Conservation (phyloP, 2,329 filamentous ascomycete species). For the Chaetomium globosum region DNA sequence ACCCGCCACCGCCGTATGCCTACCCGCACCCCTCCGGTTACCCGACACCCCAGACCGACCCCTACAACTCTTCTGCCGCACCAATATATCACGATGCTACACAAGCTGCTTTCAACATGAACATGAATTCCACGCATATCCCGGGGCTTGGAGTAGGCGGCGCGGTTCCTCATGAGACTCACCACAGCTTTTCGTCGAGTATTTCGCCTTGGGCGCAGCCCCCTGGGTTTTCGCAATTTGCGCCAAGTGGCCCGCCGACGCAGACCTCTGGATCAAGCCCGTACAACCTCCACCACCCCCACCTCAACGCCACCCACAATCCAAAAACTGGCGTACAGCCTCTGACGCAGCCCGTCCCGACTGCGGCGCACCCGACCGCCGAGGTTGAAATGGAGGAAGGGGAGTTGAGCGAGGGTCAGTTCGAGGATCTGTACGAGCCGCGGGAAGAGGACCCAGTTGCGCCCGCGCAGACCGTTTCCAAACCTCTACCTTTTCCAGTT, state of each 20-base stretch:
- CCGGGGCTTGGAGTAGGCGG: conserved; percentile 45
- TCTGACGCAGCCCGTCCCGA: conserved; percentile 16
- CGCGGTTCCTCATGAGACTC: conserved; percentile 21
- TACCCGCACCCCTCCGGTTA: conserved; percentile 33
- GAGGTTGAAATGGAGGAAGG: conserved; percentile 63
- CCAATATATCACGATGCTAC: conserved; percentile 31
- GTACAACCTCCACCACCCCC: not conserved
- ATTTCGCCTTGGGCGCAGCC: conserved; percentile 27
- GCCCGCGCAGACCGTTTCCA: conserved; percentile 8
- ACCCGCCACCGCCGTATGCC: conserved; percentile 34
- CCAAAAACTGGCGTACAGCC: not conserved
- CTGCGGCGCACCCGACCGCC: not conserved
- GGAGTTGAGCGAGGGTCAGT: conserved; percentile 72
- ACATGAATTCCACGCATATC: conserved; percentile 47
- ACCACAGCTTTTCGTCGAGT: conserved; percentile 11
- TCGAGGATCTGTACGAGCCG: conserved; percentile 60
- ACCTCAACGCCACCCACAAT: not conserved
- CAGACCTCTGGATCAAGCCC: not conserved
- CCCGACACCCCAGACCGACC: conserved; percentile 27
- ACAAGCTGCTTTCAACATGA: conserved; percentile 46
- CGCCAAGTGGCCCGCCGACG: conserved; percentile 1
- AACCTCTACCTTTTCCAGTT: conserved; percentile 2
- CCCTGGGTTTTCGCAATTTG: conserved; percentile 1
- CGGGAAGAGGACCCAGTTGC: conserved; percentile 28
- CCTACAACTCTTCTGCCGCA: conserved; percentile 27